Evolutionary conservation across 495 filamentous ascomycete genomes (phyloP).

Genomic region (Podospora fimiseda): DNA sequence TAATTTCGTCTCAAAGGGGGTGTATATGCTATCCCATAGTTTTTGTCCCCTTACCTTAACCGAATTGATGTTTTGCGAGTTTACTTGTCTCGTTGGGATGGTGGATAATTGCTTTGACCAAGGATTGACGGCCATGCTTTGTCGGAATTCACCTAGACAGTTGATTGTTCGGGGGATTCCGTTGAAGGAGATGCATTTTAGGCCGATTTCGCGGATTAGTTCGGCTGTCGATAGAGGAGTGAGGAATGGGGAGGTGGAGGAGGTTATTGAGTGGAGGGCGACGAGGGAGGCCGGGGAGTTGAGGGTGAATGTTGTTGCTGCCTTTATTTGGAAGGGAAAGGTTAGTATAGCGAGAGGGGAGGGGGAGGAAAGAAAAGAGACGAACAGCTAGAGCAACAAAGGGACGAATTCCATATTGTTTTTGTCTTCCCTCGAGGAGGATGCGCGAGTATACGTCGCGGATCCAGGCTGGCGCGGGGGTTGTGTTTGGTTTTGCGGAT

Average conservation of each 20-base stretch:
- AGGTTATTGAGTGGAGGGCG: constrained; percentile 44
- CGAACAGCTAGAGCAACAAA: constrained; percentile 62
- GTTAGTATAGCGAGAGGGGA: neutral
- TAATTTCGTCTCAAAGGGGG: constrained; percentile 63
- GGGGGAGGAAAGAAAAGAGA: neutral
- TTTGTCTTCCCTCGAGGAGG: constrained; percentile 44
- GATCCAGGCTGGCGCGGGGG: constrained; percentile 57
- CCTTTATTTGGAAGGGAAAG: constrained; percentile 13
- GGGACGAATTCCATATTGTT: constrained; percentile 51
- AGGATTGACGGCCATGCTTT: constrained; percentile 46
- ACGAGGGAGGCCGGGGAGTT: constrained; percentile 30
- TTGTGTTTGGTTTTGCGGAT: constrained; percentile 57
- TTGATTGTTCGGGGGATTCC: constrained; percentile 79
- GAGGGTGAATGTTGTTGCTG: constrained; percentile 33
- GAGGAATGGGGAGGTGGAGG: constrained; percentile 15
- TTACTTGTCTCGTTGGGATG: constrained; percentile 43
- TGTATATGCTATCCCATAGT: constrained; percentile 69
- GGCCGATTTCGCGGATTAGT: constrained; percentile 69
- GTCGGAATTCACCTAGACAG: constrained; percentile 60
- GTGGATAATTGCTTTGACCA: constrained; percentile 36
- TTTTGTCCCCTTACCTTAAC: constrained; percentile 50
- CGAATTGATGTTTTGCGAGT: constrained; percentile 40
- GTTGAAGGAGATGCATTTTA: constrained; percentile 82
- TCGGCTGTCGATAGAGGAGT: constrained; percentile 55
- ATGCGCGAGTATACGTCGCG: constrained; percentile 54